Evolutionary conservation across 768 basidiomycete genomes (phyloP), one percentile per base, ranked within the genome.

Genomic region (Leccinum sublutescens): DNA sequence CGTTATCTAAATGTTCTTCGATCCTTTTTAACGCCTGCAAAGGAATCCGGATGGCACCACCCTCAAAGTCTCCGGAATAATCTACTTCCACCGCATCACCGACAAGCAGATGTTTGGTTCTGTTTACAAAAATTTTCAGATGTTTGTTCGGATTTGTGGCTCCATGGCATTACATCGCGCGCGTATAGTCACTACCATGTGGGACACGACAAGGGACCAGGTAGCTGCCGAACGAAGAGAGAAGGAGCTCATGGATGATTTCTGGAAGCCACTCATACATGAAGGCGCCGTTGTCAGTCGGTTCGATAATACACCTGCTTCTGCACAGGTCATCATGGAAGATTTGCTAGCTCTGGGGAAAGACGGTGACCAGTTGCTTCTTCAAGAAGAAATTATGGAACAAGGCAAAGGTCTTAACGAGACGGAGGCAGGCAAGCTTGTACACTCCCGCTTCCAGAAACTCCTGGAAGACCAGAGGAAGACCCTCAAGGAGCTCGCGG

Each of bases 121-220:
- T 15, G 58, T 61, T 9, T 51, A 52, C 23, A 68, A 65, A 40
- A 76, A 75, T 56, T 68, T 78, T 51, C 59, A 63, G n/a, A 57
- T 76, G 61, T 76, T 78, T 57, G 61, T 65, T 25, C 64, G 67
- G 25, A 56, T 79, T 15, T 79, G 78, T 43, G 78, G 78, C 4
- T 29, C 64, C 10, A 19, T 61, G 3, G 64, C 70, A 6, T 52
- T 74, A 27, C 62, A 17, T 40, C 74, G 74, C n/a, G 66, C 75
- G 4, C 62, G 71, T 19, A 59, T 79, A 14, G 65, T 73, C n/a
- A 79, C 77, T 1, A 78, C 74, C 1, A 76, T 75, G 72, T 78
- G 77, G 78, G 68, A 69, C 49, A 31, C 11, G 2, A 68, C 65
- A 12, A 68, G 52, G 21, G 70, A 71, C 34, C 27, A 1, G 12